phyloP scores from a whole-genome alignment of 345 rosid species.

The Bretschneidera sinensis region DNA sequence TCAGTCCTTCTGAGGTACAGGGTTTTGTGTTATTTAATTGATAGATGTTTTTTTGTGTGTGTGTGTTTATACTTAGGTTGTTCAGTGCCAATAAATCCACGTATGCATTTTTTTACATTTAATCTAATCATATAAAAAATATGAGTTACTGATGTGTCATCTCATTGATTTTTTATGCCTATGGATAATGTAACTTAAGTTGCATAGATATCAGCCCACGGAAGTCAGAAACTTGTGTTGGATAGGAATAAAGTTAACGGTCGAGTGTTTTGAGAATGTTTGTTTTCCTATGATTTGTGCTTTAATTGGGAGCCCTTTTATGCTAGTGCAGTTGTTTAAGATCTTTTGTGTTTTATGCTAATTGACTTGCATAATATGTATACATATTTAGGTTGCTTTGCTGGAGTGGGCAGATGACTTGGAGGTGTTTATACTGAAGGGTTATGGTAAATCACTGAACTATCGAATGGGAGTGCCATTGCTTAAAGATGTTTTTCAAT shows the following conservation, averaged over 20 bases:
- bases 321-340: neutral
- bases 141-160: neutral
- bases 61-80: neutral
- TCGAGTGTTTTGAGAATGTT: neutral
- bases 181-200: too few relatives aligned
- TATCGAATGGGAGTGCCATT: slow-evolving; percentile 89
- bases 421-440: slow-evolving; percentile 77
- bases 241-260: neutral
- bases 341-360: slow-evolving; percentile 4
- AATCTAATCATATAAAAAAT: too few relatives aligned
- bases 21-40: neutral
- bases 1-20: slow-evolving; percentile 70
- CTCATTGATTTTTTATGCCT: too few relatives aligned
- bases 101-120: too few relatives aligned
- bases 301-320: neutral
- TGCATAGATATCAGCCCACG: too few relatives aligned
- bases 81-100: too few relatives aligned
- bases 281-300: neutral
- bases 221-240: too few relatives aligned
- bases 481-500: slow-evolving; percentile 73
- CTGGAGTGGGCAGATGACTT: slow-evolving; percentile 96
- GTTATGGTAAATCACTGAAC: slow-evolving; percentile 77
- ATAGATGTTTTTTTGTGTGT: too few relatives aligned
- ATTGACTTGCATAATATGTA: slow-evolving; percentile 16
- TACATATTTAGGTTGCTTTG: slow-evolving; percentile 59